Conservation (phyloP, 495 filamentous ascomycete genomes). For the Penicillium dipodomyicola region DNA sequence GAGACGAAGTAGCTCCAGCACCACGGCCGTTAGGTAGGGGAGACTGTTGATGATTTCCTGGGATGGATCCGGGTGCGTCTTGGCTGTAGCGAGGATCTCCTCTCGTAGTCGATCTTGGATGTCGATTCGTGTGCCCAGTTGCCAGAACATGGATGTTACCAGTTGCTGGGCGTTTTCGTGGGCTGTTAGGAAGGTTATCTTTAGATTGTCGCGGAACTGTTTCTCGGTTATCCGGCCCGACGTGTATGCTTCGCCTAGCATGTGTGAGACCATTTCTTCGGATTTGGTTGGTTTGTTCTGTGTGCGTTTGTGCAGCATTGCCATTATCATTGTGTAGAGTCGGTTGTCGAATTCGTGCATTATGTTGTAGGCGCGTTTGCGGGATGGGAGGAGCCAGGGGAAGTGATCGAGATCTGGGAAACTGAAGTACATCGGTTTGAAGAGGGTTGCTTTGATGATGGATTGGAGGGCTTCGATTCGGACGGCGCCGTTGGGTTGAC, state of each 20-base stretch:
- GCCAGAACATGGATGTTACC: slow-evolving; percentile 33
- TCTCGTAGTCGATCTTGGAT: slow-evolving; percentile 31
- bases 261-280: slow-evolving; percentile 24
- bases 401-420: slow-evolving; percentile 38
- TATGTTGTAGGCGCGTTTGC: slow-evolving; percentile 24
- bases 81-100: slow-evolving; percentile 20
- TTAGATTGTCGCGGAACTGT: slow-evolving; percentile 38
- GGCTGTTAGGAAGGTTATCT: slow-evolving; percentile 34
- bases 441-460: slow-evolving; percentile 33
- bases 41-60: slow-evolving; percentile 28
- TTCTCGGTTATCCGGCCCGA: slow-evolving; percentile 23
- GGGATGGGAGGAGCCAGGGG: slow-evolving; percentile 25
- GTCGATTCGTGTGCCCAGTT: slow-evolving; percentile 24
- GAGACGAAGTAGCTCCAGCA: slow-evolving; percentile 41
- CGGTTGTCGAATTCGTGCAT: slow-evolving; percentile 34
- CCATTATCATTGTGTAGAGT: slow-evolving; percentile 13
- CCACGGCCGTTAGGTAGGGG: slow-evolving; percentile 36
- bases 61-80: slow-evolving; percentile 2
- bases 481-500: slow-evolving; percentile 1
- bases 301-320: slow-evolving; percentile 19
- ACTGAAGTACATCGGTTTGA: slow-evolving; percentile 41
- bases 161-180: slow-evolving; percentile 39
- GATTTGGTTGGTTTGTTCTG: not conserved
- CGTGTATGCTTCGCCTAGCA: slow-evolving; percentile 25
- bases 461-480: slow-evolving; percentile 30